phyloP scores from a whole-genome alignment of 768 basidiomycete genomes.

The Psilocybe azurescens region DNA sequence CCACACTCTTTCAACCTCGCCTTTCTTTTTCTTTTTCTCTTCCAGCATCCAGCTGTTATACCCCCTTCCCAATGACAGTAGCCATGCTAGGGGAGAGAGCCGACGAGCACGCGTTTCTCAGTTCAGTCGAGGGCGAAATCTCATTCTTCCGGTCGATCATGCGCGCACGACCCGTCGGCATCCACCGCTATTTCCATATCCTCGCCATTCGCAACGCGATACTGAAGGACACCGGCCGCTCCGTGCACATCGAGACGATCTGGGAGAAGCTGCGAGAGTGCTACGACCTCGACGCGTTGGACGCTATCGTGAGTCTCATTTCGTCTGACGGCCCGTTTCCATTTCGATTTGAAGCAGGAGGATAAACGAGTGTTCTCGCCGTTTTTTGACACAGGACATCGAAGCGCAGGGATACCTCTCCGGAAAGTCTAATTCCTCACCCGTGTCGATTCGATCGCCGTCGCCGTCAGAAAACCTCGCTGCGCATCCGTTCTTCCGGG shows the following conservation, averaged over 20 bases:
- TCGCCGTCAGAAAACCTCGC: constrained; percentile 72
- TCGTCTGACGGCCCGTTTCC: constrained; percentile 4
- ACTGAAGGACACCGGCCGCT: constrained; percentile 67
- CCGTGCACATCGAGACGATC: constrained; percentile 64
- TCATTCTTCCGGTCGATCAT: constrained; percentile 84
- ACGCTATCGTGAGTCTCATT: constrained; percentile 60
- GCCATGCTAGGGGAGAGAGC: constrained; percentile 23
- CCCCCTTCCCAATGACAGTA: constrained; percentile 23
- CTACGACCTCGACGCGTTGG: constrained; percentile 79
- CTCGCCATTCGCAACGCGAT: constrained; percentile 77
- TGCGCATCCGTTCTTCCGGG: constrained; percentile 73
- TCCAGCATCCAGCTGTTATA: neutral
- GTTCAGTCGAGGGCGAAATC: constrained; percentile 82
- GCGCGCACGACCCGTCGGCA: constrained; percentile 82
- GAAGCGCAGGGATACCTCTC: constrained; percentile 41
- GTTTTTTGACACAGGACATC: constrained; percentile 37
- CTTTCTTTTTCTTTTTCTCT: no score
- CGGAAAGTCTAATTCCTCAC: constrained; percentile 37
- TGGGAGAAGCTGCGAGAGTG: constrained; percentile 77
- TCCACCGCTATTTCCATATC: constrained; percentile 83
- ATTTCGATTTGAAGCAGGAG: neutral
- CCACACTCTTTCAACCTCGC: neutral
- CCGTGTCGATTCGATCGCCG: constrained; percentile 64
- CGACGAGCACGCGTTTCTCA: constrained; percentile 54
- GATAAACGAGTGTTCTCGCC: neutral